Evolutionary conservation across 164 flowering plant genomes (phyloP), one percentile per base, ranked within the genome.

Genomic region (Macadamia tetraphylla): DNA sequence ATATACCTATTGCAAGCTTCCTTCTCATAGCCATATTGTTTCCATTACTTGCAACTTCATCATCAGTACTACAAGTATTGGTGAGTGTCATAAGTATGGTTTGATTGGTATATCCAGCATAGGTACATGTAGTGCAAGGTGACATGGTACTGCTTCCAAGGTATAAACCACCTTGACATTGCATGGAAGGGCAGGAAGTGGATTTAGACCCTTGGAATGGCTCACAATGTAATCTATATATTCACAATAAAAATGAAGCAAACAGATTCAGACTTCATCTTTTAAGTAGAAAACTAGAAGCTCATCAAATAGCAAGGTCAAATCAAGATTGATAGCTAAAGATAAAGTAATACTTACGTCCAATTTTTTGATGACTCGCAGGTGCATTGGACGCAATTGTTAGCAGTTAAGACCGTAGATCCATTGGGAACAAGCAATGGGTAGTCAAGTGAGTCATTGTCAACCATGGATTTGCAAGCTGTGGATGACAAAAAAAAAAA

Each of bases 311-410:
- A 46, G 40, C 6, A 32, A 5, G 30, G n/a, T 13, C 40, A 35
- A 35, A 10, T 23, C 5, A 35, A 23, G 40, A 2, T 35, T 35
- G 40, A 35, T 35, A 5, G 5, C 40, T 2, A 35, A 35, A 35
- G 3, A 35, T 35, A 35, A 35, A 35, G 13, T 46, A 6, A 48
- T 14, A 74, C 89, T 86, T 78, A 88, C 96, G 73, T 80, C 75
- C 69, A 82, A 74, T 79, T 76, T 52, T 68, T 73, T 2, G 84
- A 69, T 6, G 83, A 42, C 53, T 70, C 69, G 63, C 96, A 90
- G 42, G 48, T 69, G 89, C 96, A 90, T 74, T 58, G 77, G n/a
- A 90, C 81, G 56, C 97, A 90, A 63, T 73, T 75, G 66, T 79
- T 73, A 5, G 97, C 96, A 1, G 94, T 90, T 71, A 78, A 70